Evolutionary conservation across 768 basidiomycete species (phyloP), one percentile per base, ranked within the genome.

Genomic region (Russula earlei): DNA sequence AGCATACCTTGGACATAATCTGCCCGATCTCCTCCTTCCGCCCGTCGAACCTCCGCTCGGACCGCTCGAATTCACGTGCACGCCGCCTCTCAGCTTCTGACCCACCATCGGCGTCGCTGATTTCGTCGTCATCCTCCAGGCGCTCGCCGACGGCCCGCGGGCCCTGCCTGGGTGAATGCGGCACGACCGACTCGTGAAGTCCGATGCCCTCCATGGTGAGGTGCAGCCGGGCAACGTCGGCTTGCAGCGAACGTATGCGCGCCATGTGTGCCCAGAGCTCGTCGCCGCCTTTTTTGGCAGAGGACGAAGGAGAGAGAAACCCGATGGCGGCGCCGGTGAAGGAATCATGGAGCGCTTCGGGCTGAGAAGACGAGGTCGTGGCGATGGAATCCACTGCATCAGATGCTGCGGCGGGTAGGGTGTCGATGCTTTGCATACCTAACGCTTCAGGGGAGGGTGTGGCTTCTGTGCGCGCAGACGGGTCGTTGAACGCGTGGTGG

Each of bases 1-100:
- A 70, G 36, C 59, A 84, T 58, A 85, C 87, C 77, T 87, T 87
- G 67, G 66, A 67, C 87, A 90, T 89, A 31, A 91, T 84, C 29
- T 73, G 76, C 50, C 80, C 77, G 19, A 89, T 85, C 31, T 80
- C 79, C 56, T 80, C 77, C 65, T 83, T 87, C 52, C 84, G 75
- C 25, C 82, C 82, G 49, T 79, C 76, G 65, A 90, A 89, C 62
- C 82, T 82, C 54, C 79, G 76, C 8, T 83, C 77, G 34, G 88
- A 72, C 58, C 74, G 80, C 7, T 77, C 75, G 66, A 90, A 89
- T 64, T 87, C 82, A 50, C 79, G 80, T 60, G 84, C 85, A 51
- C 83, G 73, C 37, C 59, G 31, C 37, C 36, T 52, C 56, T 54
- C 56, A 12, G 52, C 60, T 33, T 54, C 56, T 10, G 9, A 12